Evolutionary conservation across 257 asterid species (phyloP).

Genomic region (Solanum sejunctum): DNA sequence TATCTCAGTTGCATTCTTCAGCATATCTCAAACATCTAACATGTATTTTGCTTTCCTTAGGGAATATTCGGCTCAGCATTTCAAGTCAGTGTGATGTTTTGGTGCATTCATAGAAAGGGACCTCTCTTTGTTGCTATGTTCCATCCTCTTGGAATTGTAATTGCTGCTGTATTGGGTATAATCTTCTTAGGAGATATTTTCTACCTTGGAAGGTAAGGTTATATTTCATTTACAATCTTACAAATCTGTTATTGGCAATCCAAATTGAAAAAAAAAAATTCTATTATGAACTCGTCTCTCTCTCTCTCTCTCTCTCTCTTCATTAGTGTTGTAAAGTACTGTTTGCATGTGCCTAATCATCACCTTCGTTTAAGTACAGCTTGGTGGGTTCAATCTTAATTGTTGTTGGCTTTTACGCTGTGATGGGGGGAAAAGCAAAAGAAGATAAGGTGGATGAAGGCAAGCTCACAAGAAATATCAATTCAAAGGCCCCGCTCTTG

Average conservation of each 20-base stretch:
- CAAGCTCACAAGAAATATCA: conserved; percentile 6
- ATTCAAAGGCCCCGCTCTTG: conserved; percentile 42
- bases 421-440: conserved; percentile 89
- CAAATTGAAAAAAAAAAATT: background rate
- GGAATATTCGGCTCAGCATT: conserved; percentile 81
- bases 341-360: background rate
- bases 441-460: conserved; percentile 28
- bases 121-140: conserved; percentile 83
- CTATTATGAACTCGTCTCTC: background rate
- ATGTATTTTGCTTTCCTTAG: conserved; percentile 11
- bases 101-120: conserved; percentile 72
- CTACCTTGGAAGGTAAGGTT: conserved; percentile 63
- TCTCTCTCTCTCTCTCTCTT: background rate
- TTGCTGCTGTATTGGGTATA: conserved; percentile 51
- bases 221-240: background rate
- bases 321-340: background rate
- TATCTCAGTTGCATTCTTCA: background rate
- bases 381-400: conserved; percentile 60
- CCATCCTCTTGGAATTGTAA: conserved; percentile 69
- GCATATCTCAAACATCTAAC: background rate
- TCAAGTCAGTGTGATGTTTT: conserved; percentile 55
- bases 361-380: conserved; percentile 21
- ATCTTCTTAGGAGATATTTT: conserved; percentile 48
- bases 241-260: background rate
- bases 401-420: conserved; percentile 77